phyloP scores from a whole-genome alignment of 169 alveolate genomes.

The Prorocentrum cordatum region DNA sequence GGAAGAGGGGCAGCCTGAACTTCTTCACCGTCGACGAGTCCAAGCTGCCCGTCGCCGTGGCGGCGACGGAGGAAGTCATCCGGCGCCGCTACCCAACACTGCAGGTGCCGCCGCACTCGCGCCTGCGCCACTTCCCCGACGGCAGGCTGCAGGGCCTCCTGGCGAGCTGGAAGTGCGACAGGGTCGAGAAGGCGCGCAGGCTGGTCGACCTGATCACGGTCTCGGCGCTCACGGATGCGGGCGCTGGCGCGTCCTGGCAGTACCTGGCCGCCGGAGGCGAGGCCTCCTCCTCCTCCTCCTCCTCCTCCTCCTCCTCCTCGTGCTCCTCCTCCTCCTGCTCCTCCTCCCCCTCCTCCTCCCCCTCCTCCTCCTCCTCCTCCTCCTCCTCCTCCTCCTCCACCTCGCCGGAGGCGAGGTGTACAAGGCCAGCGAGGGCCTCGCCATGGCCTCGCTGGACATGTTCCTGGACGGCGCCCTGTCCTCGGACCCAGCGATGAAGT shows the following conservation, averaged over 20 bases:
- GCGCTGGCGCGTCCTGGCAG: background rate
- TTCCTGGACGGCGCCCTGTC: background rate
- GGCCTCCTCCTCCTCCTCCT: too few relatives aligned
- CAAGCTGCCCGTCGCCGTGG: background rate
- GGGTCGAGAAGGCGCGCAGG: background rate
- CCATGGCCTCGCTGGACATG: background rate
- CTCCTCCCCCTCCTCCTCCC: too few relatives aligned
- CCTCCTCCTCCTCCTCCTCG: too few relatives aligned
- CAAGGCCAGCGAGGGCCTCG: background rate
- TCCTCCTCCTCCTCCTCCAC: too few relatives aligned
- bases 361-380: too few relatives aligned
- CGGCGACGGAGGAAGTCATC: background rate
- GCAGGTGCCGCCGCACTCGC: background rate
- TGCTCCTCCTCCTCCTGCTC: too few relatives aligned
- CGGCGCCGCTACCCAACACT: background rate
- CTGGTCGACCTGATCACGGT: background rate
- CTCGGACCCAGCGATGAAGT: background rate
- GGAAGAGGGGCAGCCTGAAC: background rate
- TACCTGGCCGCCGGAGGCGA: background rate
- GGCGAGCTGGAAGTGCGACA: background rate
- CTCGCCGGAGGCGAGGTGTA: too few relatives aligned
- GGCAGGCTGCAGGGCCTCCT: background rate
- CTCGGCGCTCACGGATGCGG: background rate
- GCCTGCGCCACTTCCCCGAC: background rate
- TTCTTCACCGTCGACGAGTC: background rate